A percentile compares a stretch with the other conserved stretches of the same genome.
These are phyloP conservation scores for Berberis thunbergii DNA, from an alignment of 164 flowering plant species.

Conservation along the genomic window DNA sequence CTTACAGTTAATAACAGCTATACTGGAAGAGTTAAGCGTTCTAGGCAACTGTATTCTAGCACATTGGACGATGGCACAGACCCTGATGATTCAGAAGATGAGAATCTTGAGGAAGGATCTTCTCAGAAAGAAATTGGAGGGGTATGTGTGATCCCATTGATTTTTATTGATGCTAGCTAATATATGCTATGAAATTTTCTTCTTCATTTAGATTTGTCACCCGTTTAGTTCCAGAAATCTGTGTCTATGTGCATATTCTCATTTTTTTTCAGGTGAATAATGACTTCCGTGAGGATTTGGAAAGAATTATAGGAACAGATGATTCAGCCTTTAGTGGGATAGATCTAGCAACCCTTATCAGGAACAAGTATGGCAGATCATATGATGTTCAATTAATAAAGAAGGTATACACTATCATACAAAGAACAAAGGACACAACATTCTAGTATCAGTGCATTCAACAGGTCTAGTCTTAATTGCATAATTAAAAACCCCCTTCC, in stretches of 20 bases:
- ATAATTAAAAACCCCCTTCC: too few species aligned
- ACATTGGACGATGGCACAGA: slow-evolving; percentile 28
- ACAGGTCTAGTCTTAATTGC: too few species aligned
- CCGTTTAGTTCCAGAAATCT: too few species aligned
- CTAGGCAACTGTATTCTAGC: slow-evolving; percentile 22
- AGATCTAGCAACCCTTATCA: slow-evolving; percentile 89
- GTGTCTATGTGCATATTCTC: background rate
- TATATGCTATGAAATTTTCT: too few species aligned
- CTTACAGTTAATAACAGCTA: slow-evolving; percentile 1
- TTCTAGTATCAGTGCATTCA: too few species aligned
- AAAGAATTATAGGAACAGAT: slow-evolving; percentile 73
- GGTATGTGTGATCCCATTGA: slow-evolving; percentile 19
- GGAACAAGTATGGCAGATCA: slow-evolving; percentile 88
- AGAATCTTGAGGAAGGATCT: slow-evolving; percentile 20
- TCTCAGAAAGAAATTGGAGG: slow-evolving; percentile 20
- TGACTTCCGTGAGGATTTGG: slow-evolving; percentile 63
- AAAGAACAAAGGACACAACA: too few species aligned
- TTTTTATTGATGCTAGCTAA: too few species aligned
- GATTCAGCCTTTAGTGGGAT: slow-evolving; percentile 77
- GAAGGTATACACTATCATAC: slow-evolving; percentile 40
- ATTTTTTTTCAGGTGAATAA: slow-evolving; percentile 35
- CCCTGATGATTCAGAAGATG: slow-evolving; percentile 38
- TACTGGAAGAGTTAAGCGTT: slow-evolving; percentile 17
- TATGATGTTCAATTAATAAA: slow-evolving; percentile 93
- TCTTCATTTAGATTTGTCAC: too few species aligned